Base-by-base conservation (phyloP, 345 rosid species). In the Citrus maxima region DNA sequence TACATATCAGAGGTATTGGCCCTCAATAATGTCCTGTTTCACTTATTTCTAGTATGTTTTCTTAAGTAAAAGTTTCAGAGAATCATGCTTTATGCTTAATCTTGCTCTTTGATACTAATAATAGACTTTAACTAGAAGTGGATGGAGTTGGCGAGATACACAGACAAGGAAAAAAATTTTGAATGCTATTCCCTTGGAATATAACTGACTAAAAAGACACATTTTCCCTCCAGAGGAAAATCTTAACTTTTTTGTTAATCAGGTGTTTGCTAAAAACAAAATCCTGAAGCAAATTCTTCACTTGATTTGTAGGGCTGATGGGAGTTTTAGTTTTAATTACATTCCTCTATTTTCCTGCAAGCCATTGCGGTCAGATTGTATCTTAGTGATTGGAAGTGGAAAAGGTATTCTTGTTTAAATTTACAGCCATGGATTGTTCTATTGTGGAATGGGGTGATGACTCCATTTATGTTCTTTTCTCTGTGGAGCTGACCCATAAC, bases 1-100 rank as follows among this genome's bases (percentile, higher is more conserved):
- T 95, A 89, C 79, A 92, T 95, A 67, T 21, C 88, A 2, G 94
- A 93, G 98, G 98, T 95, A 85, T 40, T 46, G 24, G 25, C 46
- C 27, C 12, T 46, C 62, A 13, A 21, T 64, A 51, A 77, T 14
- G 32, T 51, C 16, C 9, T 51, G 12, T 28, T 51, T 71, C 32
- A 18, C 22, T 24, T 64, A 60, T 74, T 35, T 8, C 9, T 22
- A 34, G 74, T 28, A 46, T 32, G 56, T 46, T 67, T 61, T 34
- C 28, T 46, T 34, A 60, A 61, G 46, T 51, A 10, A 14, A 49
- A 65, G 63, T 76, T 22, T 30, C 22, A 6, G 4, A 25, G 4
- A 60, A 60, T 74, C 34, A 10, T n/a, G 30, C 27, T 49, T 7
- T 72, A 9, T 72, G 13, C 22, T 72, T 72, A 34, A 21, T 72